phyloP scores from a whole-genome alignment of 129 eudicot genomes.

The Gnaphalium uliginosum region DNA sequence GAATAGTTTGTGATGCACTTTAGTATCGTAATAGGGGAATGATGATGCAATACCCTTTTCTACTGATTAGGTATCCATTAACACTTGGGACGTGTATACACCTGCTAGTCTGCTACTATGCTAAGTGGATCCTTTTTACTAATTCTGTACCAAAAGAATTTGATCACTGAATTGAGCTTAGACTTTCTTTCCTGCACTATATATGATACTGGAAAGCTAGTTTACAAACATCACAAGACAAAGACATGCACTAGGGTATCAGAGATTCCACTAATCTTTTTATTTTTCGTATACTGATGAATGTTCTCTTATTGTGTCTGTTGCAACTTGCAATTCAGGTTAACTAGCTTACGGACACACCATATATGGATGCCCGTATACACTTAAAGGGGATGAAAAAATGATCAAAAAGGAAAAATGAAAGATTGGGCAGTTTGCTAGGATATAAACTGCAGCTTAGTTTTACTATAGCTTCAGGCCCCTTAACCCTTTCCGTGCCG shows the following conservation, averaged over 20 bases:
- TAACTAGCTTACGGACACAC: neutral
- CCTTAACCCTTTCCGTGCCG: neutral
- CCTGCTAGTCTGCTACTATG: neutral
- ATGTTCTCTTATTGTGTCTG: neutral
- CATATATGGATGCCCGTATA: neutral
- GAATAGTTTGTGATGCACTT: slow-evolving; percentile 30
- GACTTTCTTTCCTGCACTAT: slow-evolving; percentile 10
- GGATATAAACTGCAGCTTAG: neutral
- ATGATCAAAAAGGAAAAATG: neutral
- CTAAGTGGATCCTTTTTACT: neutral
- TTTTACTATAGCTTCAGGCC: no score
- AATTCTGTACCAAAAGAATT: slow-evolving; percentile 8
- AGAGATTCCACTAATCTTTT: neutral
- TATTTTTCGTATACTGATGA: neutral
- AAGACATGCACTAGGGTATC: slow-evolving; percentile 11
- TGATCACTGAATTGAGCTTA: slow-evolving; percentile 19
- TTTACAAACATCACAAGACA: slow-evolving; percentile 8
- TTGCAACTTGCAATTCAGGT: neutral
- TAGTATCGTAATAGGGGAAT: slow-evolving; percentile 20
- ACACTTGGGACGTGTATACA: neutral
- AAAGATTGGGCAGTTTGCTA: neutral
- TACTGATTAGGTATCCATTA: neutral
- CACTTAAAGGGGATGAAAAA: neutral
- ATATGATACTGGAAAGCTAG: neutral
- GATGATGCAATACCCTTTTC: slow-evolving; percentile 14